Conservation (phyloP, 2,329 filamentous ascomycete genomes). For the Chaetomium strumarium region DNA sequence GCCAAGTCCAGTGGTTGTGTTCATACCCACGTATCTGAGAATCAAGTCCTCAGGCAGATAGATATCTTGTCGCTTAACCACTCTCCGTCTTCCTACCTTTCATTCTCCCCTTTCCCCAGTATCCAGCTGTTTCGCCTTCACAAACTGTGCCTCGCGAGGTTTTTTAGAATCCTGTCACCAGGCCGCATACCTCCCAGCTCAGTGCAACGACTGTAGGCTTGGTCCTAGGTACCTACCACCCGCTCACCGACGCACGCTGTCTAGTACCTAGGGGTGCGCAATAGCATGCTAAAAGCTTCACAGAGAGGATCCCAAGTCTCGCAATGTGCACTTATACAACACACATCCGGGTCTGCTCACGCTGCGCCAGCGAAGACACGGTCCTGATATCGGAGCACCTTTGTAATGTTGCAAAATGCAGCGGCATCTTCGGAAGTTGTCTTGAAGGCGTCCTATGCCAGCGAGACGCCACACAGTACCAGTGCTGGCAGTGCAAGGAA, state of each 20-base stretch:
- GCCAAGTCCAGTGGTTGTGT: constrained; percentile 8
- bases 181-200: too few species aligned
- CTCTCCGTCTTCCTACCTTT: neutral
- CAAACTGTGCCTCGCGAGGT: too few species aligned
- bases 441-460: constrained; percentile 30
- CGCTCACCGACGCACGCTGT: too few species aligned
- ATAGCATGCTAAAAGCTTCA: too few species aligned
- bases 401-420: constrained; percentile 29
- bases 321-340: constrained; percentile 37
- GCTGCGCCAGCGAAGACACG: constrained; percentile 34
- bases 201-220: too few species aligned
- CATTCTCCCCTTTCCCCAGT: neutral
- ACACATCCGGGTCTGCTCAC: constrained; percentile 34
- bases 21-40: neutral
- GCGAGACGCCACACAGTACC: constrained; percentile 28
- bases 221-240: too few species aligned
- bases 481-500: constrained; percentile 34
- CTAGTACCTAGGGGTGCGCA: too few species aligned
- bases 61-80: neutral
- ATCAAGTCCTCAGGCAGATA: neutral
- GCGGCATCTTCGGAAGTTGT: constrained; percentile 36
- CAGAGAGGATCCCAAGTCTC: too few species aligned
- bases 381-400: constrained; percentile 38
- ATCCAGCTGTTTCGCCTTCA: too few species aligned
- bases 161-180: too few species aligned